Conservation (phyloP, 352 stramenopile species). For the Phytophthora cactorum region DNA sequence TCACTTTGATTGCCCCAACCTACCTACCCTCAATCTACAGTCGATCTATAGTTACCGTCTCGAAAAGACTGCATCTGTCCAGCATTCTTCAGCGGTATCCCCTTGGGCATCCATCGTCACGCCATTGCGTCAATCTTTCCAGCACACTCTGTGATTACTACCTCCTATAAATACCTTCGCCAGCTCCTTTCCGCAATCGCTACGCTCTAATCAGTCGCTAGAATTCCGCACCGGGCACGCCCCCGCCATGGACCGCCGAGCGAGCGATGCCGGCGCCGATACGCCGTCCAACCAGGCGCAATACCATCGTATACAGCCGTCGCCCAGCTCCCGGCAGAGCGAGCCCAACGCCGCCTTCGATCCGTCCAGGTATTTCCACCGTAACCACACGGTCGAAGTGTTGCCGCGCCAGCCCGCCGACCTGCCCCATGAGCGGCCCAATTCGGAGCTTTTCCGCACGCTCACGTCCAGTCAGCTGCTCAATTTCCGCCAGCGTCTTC, state of each 20-base stretch:
- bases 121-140: conserved; percentile 17
- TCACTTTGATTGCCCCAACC: neutral
- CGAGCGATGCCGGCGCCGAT: conserved; percentile 16
- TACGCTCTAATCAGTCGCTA: conserved; percentile 24
- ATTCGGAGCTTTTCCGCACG: conserved; percentile 76
- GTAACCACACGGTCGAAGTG: conserved; percentile 80
- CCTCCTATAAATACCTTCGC: conserved; percentile 12
- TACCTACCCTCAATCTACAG: neutral
- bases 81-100: neutral
- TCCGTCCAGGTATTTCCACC: conserved; percentile 55
- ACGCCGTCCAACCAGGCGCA: conserved; percentile 21
- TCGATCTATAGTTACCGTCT: neutral
- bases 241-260: conserved; percentile 30
- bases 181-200: conserved; percentile 7
- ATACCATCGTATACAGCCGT: conserved; percentile 37
- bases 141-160: conserved; percentile 16
- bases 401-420: conserved; percentile 45
- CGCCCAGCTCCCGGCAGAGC: conserved; percentile 15
- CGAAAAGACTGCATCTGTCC: conserved; percentile 2
- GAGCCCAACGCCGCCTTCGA: conserved; percentile 18
- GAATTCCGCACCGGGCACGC: conserved; percentile 4
- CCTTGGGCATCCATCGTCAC: neutral
- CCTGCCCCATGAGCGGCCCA: conserved; percentile 51
- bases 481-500: conserved; percentile 59
- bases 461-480: conserved; percentile 71